Conservation (phyloP, 768 basidiomycete genomes). For the Suillus weaverae region DNA sequence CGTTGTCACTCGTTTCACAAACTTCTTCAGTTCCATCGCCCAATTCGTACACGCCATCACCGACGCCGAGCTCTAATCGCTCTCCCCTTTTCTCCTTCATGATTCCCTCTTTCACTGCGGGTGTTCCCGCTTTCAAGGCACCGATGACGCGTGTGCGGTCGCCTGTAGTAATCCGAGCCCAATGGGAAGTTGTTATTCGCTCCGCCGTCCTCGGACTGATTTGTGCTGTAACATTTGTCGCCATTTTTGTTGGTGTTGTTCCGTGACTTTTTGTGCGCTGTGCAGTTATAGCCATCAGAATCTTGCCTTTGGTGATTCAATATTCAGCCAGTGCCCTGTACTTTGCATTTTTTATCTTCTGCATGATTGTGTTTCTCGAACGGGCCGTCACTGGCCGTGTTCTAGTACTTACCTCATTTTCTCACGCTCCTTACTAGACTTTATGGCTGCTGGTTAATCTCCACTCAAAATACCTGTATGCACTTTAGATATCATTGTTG, state of each 20-base stretch:
- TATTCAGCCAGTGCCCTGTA: background rate
- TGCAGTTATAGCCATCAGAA: background rate
- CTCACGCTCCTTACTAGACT: background rate
- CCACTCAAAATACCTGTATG: background rate
- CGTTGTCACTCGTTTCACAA: slow-evolving; percentile 4
- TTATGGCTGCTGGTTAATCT: background rate
- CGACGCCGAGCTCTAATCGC: slow-evolving; percentile 10
- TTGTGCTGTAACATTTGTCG: slow-evolving; percentile 30
- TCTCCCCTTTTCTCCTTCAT: slow-evolving; percentile 3
- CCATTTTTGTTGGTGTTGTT: slow-evolving; percentile 33
- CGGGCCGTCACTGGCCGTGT: background rate
- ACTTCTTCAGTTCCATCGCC: background rate
- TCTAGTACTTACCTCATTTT: background rate
- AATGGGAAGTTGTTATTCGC: slow-evolving; percentile 82
- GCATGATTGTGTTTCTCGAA: background rate
- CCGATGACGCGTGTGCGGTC: slow-evolving; percentile 71
- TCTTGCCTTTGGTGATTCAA: background rate
- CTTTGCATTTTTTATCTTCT: background rate
- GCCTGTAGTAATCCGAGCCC: slow-evolving; percentile 71
- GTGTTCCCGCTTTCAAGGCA: slow-evolving; percentile 69
- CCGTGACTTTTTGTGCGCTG: slow-evolving; percentile 15
- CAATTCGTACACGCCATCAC: background rate
- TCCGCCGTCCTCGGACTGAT: slow-evolving; percentile 51
- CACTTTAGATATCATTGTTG: slow-evolving; percentile 1
- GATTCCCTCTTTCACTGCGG: slow-evolving; percentile 32